These are phyloP conservation scores for Pestalotiopsis fici DNA, from an alignment of 2,329 filamentous ascomycete species.

Conservation along the genomic window DNA sequence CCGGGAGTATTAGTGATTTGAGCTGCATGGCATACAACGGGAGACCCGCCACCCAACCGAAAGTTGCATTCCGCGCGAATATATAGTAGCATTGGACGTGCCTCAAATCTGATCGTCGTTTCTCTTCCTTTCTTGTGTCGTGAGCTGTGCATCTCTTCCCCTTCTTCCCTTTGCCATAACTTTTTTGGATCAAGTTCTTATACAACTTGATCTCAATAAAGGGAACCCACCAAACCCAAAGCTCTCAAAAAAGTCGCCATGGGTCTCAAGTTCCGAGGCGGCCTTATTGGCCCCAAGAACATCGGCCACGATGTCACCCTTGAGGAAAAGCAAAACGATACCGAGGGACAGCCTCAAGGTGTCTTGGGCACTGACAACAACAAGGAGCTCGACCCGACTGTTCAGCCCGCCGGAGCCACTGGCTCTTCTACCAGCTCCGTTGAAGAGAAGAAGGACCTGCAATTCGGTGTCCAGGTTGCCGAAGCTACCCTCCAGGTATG, in stretches of 20 bases:
- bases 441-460: conserved; percentile 11
- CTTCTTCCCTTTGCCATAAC: not conserved
- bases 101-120: not conserved
- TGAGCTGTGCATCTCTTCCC: not conserved
- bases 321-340: conserved; percentile 7
- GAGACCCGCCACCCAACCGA: not conserved
- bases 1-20: not conserved
- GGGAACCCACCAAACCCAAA: not conserved
- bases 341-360: conserved; percentile 6
- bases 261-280: conserved; percentile 12
- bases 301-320: not conserved
- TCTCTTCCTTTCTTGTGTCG: not conserved
- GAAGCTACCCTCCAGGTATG: conserved; percentile 15
- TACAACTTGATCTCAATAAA: not conserved
- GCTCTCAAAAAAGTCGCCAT: not conserved
- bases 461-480: conserved; percentile 15
- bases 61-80: not conserved
- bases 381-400: conserved; percentile 6
- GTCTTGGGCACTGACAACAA: not conserved
- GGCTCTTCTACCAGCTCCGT: not conserved
- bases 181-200: not conserved
- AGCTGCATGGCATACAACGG: not conserved
- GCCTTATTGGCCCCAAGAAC: conserved; percentile 12
- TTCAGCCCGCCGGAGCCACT: not conserved
- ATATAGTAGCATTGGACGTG: not conserved